Evolutionary conservation across 2,329 filamentous ascomycete genomes (phyloP), one percentile per base, ranked within the genome.

Genomic region (Ophiostoma triangulosporum): DNA sequence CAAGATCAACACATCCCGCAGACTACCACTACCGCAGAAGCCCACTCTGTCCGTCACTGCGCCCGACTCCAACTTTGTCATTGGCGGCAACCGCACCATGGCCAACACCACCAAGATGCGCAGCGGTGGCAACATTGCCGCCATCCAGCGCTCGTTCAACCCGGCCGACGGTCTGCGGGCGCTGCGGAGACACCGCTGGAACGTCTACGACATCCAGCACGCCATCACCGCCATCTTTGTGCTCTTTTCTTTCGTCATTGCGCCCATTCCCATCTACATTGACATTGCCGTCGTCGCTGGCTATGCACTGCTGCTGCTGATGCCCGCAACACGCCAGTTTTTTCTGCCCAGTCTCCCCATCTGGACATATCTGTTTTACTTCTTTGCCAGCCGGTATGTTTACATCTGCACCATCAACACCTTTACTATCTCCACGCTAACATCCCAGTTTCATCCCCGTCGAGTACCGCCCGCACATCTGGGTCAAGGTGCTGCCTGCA

Each of bases 401-500:
- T 40, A 15, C 24, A 33, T 17, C 26, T 50, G 27, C 40, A 38
- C 12, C 26, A 15, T 14, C 27, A 29, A 3, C 5, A 26, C 24
- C 1, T 9, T n/a, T 9, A 27, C 24, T 46, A 29, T n/a, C n/a
- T n/a, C n/a, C n/a, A n/a, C n/a, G n/a, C n/a, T n/a, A 46, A 0
- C 36, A 11, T 12, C 7, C 11, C 64, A 95, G 89, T 64, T 96
- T 95, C 70, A 90, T 96, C 61, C 86, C 88, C 35, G 79, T 82
- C 60, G 86, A 91, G 64, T 93, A 89, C 72, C 83, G 91, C 60
- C 90, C 90, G 56, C 85, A 88, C 58, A 96, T 96, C 63, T 95
- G 89, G 87, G 91, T 96, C 60, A 88, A 90, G 63, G 88, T 97
- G 27, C 78, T 97, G 33, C 91, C 91, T 4, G 88, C 91, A 17